A percentile compares a stretch with the other conserved stretches of the same genome.
phyloP scores from a whole-genome alignment of 2,329 filamentous ascomycete genomes.

The Stachybotrys elegans region DNA sequence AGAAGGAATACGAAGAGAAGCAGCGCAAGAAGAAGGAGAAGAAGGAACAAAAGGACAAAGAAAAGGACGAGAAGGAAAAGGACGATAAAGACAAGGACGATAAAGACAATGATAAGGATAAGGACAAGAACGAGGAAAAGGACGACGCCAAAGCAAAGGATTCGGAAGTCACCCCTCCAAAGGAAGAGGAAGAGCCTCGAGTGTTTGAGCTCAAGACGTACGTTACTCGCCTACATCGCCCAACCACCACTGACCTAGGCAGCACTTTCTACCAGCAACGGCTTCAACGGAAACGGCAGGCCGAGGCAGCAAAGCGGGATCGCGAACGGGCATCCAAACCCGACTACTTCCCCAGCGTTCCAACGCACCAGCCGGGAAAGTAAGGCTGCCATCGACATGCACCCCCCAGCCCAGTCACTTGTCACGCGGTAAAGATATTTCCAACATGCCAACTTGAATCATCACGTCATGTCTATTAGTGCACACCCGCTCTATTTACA shows the following conservation, averaged over 20 bases:
- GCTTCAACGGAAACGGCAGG: conserved; percentile 60
- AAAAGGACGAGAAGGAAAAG: conserved; percentile 43
- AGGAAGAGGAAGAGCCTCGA: conserved; percentile 67
- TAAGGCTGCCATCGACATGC: no score
- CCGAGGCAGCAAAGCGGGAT: conserved; percentile 63
- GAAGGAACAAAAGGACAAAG: conserved; percentile 51
- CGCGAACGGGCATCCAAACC: conserved; percentile 75
- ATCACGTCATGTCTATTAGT: no score
- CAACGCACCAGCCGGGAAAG: conserved; percentile 50
- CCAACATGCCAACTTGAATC: no score
- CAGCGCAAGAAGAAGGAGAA: conserved; percentile 65
- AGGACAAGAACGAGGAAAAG: conserved; percentile 30
- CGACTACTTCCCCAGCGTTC: conserved; percentile 78
- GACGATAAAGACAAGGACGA: conserved; percentile 40
- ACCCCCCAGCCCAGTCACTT: no score
- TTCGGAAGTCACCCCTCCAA: conserved; percentile 14
- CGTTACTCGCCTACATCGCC: not conserved
- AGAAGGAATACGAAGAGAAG: conserved; percentile 74
- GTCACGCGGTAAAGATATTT: no score
- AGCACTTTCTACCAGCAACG: conserved; percentile 86
- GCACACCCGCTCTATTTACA: conserved; percentile 15
- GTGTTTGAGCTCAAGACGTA: conserved; percentile 82
- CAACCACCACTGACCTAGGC: not conserved
- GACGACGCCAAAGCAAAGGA: conserved; percentile 16
- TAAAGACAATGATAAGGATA: conserved; percentile 34